phyloP scores from a whole-genome alignment of 2,329 filamentous ascomycete genomes.

The Claviceps sp. region DNA sequence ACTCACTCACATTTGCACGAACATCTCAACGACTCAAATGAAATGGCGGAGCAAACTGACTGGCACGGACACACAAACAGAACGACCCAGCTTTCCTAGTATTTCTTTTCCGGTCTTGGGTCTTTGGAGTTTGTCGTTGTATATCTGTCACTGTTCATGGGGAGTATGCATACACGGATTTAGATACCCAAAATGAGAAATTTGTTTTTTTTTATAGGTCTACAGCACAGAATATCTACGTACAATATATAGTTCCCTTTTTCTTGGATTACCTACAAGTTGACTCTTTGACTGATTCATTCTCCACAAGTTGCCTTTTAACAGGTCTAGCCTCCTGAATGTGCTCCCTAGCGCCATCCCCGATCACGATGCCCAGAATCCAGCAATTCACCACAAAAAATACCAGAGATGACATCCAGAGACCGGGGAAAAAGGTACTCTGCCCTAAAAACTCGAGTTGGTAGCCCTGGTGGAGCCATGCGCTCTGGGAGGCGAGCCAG shows the following conservation, averaged over 20 bases:
- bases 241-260: too few relatives aligned
- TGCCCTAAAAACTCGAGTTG: constrained; percentile 65
- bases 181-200: constrained; percentile 10
- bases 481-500: constrained; percentile 65
- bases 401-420: constrained; percentile 60
- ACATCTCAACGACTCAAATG: background rate
- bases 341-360: constrained; percentile 35
- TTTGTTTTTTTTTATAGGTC: constrained; percentile 1
- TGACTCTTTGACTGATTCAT: too few relatives aligned
- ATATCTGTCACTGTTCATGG: too few relatives aligned
- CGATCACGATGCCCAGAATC: constrained; percentile 69
- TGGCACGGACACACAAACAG: background rate
- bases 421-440: constrained; percentile 73
- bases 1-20: background rate
- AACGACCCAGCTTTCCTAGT: background rate
- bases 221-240: background rate
- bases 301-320: too few relatives aligned
- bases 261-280: too few relatives aligned
- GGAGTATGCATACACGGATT: constrained; percentile 5
- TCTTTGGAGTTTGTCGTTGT: background rate
- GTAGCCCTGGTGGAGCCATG: constrained; percentile 66
- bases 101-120: background rate
- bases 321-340: too few relatives aligned
- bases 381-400: constrained; percentile 85
- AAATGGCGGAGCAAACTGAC: too few relatives aligned